A percentile compares a stretch with the other conserved stretches of the same genome.
Evolutionary conservation across 1,284 basidiomycete genomes (phyloP).

Genomic region (Inonotus hispidus): DNA sequence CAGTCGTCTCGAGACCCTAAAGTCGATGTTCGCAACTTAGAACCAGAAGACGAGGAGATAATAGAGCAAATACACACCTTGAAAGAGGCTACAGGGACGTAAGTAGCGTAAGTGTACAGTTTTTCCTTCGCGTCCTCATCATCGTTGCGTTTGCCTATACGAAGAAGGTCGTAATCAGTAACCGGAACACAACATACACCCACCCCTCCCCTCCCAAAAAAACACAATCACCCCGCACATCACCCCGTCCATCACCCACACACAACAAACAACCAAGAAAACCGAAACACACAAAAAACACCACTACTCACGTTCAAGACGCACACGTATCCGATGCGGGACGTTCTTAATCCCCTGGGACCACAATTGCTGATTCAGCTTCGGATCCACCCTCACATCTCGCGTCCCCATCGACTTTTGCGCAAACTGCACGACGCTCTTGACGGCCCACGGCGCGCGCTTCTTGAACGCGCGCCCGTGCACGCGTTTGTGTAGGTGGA

Average conservation of each 20-base stretch:
- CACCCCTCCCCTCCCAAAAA: not conserved
- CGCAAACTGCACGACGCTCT: conserved; percentile 86
- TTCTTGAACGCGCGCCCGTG: conserved; percentile 92
- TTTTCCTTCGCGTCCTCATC: conserved; percentile 97
- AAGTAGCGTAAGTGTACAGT: conserved; percentile 86
- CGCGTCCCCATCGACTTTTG: conserved; percentile 90
- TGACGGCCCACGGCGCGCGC: conserved; percentile 90
- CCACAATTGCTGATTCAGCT: conserved; percentile 93
- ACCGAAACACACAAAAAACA: not conserved
- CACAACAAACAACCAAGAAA: not conserved
- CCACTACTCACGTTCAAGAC: conserved; percentile 80
- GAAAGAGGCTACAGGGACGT: conserved; percentile 78
- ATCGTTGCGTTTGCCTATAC: conserved; percentile 81
- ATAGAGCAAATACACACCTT: conserved; percentile 43
- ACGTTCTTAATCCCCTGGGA: conserved; percentile 85
- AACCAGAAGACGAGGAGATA: not conserved
- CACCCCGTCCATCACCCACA: too few species aligned
- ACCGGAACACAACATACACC: not conserved
- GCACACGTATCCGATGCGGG: conserved; percentile 84
- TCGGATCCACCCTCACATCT: conserved; percentile 89
- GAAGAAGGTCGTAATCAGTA: not conserved
- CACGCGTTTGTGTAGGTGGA: conserved; percentile 91
- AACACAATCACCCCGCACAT: too few species aligned
- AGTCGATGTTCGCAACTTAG: conserved; percentile 22
- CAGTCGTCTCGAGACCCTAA: conserved; percentile 22